A percentile compares a stretch with the other conserved stretches of the same genome.
phyloP scores from a whole-genome alignment of 768 basidiomycete species.

The Lenzites betulinus region DNA sequence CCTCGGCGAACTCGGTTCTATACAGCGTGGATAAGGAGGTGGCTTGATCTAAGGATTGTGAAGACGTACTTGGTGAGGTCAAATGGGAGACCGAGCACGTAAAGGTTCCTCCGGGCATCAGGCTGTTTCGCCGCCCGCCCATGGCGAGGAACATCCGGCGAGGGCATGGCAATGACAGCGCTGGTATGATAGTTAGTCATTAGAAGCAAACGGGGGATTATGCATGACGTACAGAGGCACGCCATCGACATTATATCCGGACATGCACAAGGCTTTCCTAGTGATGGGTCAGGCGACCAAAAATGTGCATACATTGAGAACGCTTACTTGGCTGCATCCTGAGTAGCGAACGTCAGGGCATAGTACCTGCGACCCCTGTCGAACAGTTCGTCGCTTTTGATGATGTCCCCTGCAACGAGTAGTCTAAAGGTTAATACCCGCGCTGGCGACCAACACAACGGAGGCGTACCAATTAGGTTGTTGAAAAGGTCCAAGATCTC shows the following conservation, averaged over 20 bases:
- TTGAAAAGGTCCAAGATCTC: constrained; percentile 61
- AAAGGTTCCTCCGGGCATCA: constrained; percentile 72
- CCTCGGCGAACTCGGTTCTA: constrained; percentile 51
- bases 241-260: constrained; percentile 58
- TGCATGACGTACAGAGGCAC: constrained; percentile 50
- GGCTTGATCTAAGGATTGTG: background rate
- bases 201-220: background rate
- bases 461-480: constrained; percentile 51
- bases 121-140: constrained; percentile 36
- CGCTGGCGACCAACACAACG: background rate
- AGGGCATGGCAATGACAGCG: constrained; percentile 27
- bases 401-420: constrained; percentile 46
- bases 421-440: background rate
- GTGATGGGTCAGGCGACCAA: constrained; percentile 1
- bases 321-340: constrained; percentile 55
- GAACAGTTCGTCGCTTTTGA: constrained; percentile 31
- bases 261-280: constrained; percentile 71
- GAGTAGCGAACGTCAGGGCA: constrained; percentile 55
- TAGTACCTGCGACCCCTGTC: constrained; percentile 39
- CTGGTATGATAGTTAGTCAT: background rate
- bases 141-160: constrained; percentile 22
- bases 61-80: constrained; percentile 69
- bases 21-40: background rate
- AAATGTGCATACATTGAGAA: constrained; percentile 7
- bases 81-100: constrained; percentile 83